Base-by-base conservation (phyloP, 1,284 basidiomycete species). In the Cryptococcus neoformans region DNA sequence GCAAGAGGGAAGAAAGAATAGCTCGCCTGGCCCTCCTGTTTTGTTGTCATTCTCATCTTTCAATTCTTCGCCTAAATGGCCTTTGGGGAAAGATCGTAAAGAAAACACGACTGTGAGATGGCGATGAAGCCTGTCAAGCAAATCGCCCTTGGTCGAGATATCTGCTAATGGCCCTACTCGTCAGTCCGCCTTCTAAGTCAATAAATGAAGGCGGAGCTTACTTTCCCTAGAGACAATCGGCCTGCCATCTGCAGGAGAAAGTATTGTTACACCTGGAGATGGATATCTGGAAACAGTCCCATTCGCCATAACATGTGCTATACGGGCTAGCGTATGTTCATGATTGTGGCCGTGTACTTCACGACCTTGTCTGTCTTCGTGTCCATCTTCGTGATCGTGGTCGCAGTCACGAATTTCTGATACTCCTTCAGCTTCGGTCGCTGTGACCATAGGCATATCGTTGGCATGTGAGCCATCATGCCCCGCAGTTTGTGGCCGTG, bases 241-340 rank as follows among this genome's bases (percentile, higher is more conserved):
- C 28, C 28, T 28, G 28, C 28, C 28, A 28, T 28, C 28, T 28
- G 28, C 28, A 28, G 28, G 28, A 28, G 28, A 28, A 28, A 28
- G 28, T 28, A 28, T 28, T 28, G 28, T 28, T 28, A 28, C n/a
- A 11, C 50, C 50, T 9, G 50, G 50, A 35, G 50, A 51, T 3
- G 50, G 50, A 9, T 44, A 41, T 17, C 50, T 41, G 5, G 50
- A 51, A 6, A 51, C 50, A n/a, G 40, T 51, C 28, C 50, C 50
- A 44, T 51, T 51, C 40, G 50, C 50, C 50, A 51, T 51, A 28
- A 51, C 50, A 44, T 51, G 40, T 21, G 50, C 50, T 34, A 51
- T 42, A 12, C 50, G 50, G 16, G 40, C 41, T 41, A 51, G 17
- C 6, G 50, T 51, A 10, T 51, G 35, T 38, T 44, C 17, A 41